Evolutionary conservation across 2,329 filamentous ascomycete genomes (phyloP), one percentile per base, ranked within the genome.

Genomic region (Myriosclerotinia scirpicola): DNA sequence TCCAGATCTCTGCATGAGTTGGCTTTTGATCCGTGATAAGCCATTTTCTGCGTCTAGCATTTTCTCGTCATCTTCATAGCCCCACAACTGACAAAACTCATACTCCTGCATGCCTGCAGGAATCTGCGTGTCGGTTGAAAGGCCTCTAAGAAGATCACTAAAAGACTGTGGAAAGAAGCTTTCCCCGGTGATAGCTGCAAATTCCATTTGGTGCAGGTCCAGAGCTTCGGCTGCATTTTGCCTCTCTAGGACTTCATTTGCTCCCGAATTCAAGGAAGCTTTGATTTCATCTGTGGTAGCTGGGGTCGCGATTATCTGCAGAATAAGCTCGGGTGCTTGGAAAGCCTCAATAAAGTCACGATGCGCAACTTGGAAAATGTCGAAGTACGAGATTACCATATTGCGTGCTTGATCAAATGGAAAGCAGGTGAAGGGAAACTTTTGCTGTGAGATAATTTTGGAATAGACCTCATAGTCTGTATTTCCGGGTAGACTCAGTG

Each of bases 401-500:
- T 20, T 20, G 8, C 44, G 44, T n/a, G 44, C 30, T 15, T 54
- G 38, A 42, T 56, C 38, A n/a, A 42, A 56, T 26, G 54, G 54
- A 14, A 56, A 56, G 11, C 12, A 22, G 34, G 34, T 42, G 36
- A 56, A 40, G 3, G 54, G 54, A 20, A 42, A 56, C 22, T 14
- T 42, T n/a, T 56, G 36, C 5, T 56, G 22, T 2, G 54, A 38
- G 38, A 56, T 17, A 26, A 56, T n/a, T 14, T 42, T 38, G 22
- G 34, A 40, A 56, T 56, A 56, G 22, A 56, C 54, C 12, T 56
- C 54, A 26, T 14, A 56, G 54, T 56, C 38, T 38, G 36, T 56
- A 20, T 42, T 56, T 40, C 54, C 36, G 7, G 54, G 54, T 5
- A 14, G 54, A 54, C 36, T 20, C 30, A 54, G 8, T n/a, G 52